These are phyloP conservation scores for Helianthus tuberosus DNA, from an alignment of 129 eudicot species.

Conservation along the genomic window DNA sequence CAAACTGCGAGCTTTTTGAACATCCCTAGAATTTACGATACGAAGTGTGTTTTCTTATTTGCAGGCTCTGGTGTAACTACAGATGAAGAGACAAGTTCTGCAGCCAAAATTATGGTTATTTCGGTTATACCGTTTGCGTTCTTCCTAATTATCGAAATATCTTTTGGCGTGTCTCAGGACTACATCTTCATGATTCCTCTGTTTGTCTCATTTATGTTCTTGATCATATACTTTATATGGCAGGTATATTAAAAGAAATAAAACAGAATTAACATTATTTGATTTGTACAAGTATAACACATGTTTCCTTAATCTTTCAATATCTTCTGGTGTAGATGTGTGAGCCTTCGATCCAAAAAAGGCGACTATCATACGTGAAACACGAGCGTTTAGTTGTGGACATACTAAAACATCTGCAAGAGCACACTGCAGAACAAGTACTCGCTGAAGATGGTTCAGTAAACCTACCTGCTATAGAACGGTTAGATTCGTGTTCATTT, in stretches of 20 bases:
- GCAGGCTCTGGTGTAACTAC: slow-evolving; percentile 63
- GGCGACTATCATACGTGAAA: slow-evolving; percentile 57
- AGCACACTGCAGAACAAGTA: slow-evolving; percentile 50
- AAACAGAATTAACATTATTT: not conserved
- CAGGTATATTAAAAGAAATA: slow-evolving; percentile 51
- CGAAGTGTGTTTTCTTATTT: not conserved
- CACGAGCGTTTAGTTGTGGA: slow-evolving; percentile 71
- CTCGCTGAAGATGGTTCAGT: slow-evolving; percentile 56
- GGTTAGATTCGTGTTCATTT: slow-evolving; percentile 37
- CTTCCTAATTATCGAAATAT: slow-evolving; percentile 49
- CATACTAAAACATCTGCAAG: slow-evolving; percentile 57
- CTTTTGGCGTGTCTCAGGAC: slow-evolving; percentile 33
- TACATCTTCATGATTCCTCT: slow-evolving; percentile 42
- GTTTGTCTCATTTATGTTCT: slow-evolving; percentile 45
- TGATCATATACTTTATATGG: slow-evolving; percentile 58
- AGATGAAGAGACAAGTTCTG: slow-evolving; percentile 52
- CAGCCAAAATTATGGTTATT: slow-evolving; percentile 69
- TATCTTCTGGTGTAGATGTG: slow-evolving; percentile 45
- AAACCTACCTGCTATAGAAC: slow-evolving; percentile 47
- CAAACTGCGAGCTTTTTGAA: too few species aligned
- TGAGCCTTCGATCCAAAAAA: slow-evolving; percentile 77
- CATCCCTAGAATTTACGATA: not conserved
- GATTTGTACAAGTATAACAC: not conserved
- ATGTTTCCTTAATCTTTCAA: not conserved
- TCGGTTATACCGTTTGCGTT: slow-evolving; percentile 71